phyloP scores from a whole-genome alignment of 108 stramenopile species.

The Parietichytrium sp. region DNA sequence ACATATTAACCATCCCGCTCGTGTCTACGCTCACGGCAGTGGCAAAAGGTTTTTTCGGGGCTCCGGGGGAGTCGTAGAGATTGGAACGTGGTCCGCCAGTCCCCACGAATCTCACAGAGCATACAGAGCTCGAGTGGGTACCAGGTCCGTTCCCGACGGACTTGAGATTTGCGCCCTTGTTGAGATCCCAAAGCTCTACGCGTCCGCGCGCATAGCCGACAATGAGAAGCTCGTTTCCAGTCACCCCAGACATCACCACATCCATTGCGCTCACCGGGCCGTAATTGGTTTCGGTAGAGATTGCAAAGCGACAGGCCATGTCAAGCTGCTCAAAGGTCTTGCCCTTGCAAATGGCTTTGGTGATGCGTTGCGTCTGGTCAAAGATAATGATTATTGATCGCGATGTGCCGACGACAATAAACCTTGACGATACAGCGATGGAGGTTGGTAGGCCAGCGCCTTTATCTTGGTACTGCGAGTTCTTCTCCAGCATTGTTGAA shows the following conservation, averaged over 20 bases:
- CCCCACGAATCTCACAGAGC: conserved; percentile 6
- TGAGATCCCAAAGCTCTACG: conserved; percentile 15
- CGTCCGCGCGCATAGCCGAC: conserved; percentile 13
- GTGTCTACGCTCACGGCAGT: conserved; percentile 20
- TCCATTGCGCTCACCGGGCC: conserved; percentile 12
- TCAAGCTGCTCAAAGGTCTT: conserved; percentile 11
- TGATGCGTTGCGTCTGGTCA: not conserved
- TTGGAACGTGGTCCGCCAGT: not conserved
- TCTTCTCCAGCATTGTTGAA: not conserved
- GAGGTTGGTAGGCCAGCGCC: conserved; percentile 32
- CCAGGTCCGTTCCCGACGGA: not conserved
- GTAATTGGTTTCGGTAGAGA: not conserved
- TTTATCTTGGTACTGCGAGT: not conserved
- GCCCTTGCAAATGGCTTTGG: not conserved
- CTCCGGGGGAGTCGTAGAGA: not conserved
- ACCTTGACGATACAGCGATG: not conserved
- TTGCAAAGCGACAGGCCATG: not conserved
- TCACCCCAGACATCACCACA: not conserved
- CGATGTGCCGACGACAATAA: conserved; percentile 1
- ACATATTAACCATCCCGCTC: conserved; percentile 13
- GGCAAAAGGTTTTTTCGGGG: not conserved
- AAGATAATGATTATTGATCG: not conserved
- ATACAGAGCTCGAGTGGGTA: not conserved
- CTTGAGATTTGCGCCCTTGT: not conserved
- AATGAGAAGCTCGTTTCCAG: not conserved